Evolutionary conservation across 768 basidiomycete species (phyloP).

Genomic region (Cystoderma amianthinum): DNA sequence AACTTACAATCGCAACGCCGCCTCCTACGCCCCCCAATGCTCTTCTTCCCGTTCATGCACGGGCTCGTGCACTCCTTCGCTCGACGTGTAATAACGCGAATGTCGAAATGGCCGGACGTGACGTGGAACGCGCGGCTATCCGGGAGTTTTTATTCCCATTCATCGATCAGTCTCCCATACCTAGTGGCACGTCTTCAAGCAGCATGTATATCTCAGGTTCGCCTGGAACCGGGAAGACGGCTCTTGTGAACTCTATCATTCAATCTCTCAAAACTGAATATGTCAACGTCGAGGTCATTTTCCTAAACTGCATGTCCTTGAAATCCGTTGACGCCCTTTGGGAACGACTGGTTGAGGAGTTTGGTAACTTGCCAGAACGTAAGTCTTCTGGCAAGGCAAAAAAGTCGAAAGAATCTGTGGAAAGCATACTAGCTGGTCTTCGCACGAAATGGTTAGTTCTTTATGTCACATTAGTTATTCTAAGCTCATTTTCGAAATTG

Average conservation of each 20-base stretch:
- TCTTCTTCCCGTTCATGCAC: conserved; percentile 44
- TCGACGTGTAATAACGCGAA: conserved; percentile 54
- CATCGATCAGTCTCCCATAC: conserved; percentile 22
- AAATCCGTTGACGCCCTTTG: conserved; percentile 62
- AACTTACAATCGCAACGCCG: conserved; percentile 47
- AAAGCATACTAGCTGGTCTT: conserved; percentile 33
- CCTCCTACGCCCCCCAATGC: conserved; percentile 50
- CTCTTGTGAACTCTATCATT: conserved; percentile 66
- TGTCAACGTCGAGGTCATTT: conserved; percentile 37
- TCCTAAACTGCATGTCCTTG: conserved; percentile 79
- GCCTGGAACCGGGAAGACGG: conserved; percentile 91
- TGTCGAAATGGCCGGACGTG: conserved; percentile 59
- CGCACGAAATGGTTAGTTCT: conserved; percentile 46
- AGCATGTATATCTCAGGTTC: conserved; percentile 87
- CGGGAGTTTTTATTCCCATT: conserved; percentile 54
- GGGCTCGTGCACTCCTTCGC: conserved; percentile 65
- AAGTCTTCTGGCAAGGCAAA: conserved; percentile 25
- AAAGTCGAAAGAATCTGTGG: conserved; percentile 42
- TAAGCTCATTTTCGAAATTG: conserved; percentile 7
- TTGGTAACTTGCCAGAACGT: conserved; percentile 28
- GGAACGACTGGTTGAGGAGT: conserved; percentile 57
- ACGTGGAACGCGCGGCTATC: conserved; percentile 52
- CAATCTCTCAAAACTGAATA: conserved; percentile 27
- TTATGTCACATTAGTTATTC: conserved; percentile 1
- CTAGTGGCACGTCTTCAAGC: conserved; percentile 20